phyloP scores from a whole-genome alignment of 169 alveolate species.

The Hepatocystis sp. region DNA sequence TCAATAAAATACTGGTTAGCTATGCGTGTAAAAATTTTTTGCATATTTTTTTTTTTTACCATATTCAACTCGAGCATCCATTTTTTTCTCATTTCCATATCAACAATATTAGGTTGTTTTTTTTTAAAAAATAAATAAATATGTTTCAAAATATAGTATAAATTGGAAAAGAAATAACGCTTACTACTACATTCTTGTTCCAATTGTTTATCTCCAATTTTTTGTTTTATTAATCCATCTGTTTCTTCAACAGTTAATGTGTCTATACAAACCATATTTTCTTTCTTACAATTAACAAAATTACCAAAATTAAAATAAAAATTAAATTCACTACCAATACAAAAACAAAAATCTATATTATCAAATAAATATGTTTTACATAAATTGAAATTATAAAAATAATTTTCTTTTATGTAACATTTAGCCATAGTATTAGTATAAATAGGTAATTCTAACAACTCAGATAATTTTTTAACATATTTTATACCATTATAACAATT shows the following conservation, averaged over 20 bases:
- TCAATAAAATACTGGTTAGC: not conserved
- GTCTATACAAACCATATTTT: conserved; percentile 62
- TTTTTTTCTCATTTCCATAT: conserved; percentile 11
- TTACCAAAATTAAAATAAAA: conserved; percentile 72
- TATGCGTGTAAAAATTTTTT: conserved; percentile 12
- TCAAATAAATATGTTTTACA: conserved; percentile 62
- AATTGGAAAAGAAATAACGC: conserved; percentile 39
- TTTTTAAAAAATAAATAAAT: conserved; percentile 22
- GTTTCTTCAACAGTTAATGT: conserved; percentile 26
- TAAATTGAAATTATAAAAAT: conserved; percentile 39
- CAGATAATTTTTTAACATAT: conserved; percentile 38
- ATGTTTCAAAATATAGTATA: conserved; percentile 25
- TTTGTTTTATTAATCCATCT: not conserved
- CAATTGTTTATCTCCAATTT: not conserved
- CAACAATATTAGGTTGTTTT: not conserved
- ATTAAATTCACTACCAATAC: conserved; percentile 40
- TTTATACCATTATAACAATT: conserved; percentile 58
- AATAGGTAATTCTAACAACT: conserved; percentile 32
- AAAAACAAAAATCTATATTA: conserved; percentile 47
- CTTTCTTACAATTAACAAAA: conserved; percentile 27
- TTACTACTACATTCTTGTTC: no score
- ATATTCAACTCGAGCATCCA: conserved; percentile 13
- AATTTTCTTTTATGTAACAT: conserved; percentile 50
- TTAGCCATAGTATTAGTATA: conserved; percentile 60
- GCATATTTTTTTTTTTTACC: conserved; percentile 24